Evolutionary conservation across 1,284 basidiomycete species (phyloP).

Genomic region (Ceratorhiza oryzae-sativae): DNA sequence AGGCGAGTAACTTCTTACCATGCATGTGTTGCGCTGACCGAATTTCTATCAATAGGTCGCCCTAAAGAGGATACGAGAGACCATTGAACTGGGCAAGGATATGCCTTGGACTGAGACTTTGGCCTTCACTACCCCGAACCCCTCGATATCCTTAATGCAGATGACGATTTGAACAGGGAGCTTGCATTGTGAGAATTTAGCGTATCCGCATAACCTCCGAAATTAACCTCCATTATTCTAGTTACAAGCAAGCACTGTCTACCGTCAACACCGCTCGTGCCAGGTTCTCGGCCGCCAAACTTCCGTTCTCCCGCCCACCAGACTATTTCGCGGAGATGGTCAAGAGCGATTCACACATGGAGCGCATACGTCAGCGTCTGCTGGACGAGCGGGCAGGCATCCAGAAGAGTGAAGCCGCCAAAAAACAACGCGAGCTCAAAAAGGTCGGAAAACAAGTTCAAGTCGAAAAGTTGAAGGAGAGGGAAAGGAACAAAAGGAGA

Average conservation of each 20-base stretch:
- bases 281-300: conserved; percentile 72
- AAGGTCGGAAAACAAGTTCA: conserved; percentile 99
- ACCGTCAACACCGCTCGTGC: conserved; percentile 76
- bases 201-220: background rate
- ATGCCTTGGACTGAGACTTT: conserved; percentile 89
- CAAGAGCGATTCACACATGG: conserved; percentile 98
- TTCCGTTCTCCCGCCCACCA: conserved; percentile 89
- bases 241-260: conserved; percentile 95
- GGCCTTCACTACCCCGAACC: conserved; percentile 74
- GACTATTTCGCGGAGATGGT: conserved; percentile 99
- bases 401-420: conserved; percentile 91
- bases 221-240: conserved; percentile 49
- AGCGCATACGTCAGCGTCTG: conserved; percentile 88
- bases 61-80: conserved; percentile 79
- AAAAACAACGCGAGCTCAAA: conserved; percentile 92
- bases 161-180: conserved; percentile 92
- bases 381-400: conserved; percentile 90
- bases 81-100: conserved; percentile 76
- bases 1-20: conserved; percentile 57
- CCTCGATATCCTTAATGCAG: conserved; percentile 74
- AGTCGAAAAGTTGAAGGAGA: conserved; percentile 81
- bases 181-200: conserved; percentile 83
- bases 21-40: conserved; percentile 10
- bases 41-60: conserved; percentile 63
- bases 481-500: conserved; percentile 63